A percentile compares a stretch with the other conserved stretches of the same genome.
These are phyloP conservation scores for Leishmania tarentolae DNA, from an alignment of 208 protist species.

Conservation along the genomic window DNA sequence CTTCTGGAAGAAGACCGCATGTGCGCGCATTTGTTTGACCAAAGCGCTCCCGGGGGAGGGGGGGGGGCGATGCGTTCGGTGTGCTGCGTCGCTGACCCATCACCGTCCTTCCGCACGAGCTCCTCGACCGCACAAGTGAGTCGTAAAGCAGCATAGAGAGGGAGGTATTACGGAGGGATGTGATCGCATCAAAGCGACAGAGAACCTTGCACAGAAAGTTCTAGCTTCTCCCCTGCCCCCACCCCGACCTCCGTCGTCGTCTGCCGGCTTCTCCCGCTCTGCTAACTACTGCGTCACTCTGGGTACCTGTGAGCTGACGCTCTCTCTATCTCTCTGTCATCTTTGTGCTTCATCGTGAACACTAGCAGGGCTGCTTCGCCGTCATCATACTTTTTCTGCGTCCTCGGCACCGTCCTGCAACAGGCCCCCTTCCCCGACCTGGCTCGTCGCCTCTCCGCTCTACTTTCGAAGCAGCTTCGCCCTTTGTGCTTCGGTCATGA, in stretches of 20 bases:
- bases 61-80: background rate
- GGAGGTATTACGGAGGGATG: background rate
- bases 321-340: too few relatives aligned
- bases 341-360: background rate
- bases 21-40: background rate
- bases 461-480: slow-evolving; percentile 48
- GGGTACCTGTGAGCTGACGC: background rate
- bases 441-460: background rate
- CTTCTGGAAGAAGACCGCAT: background rate
- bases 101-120: background rate
- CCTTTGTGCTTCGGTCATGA: slow-evolving; percentile 67
- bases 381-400: background rate
- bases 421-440: too few relatives aligned
- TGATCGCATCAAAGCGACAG: background rate
- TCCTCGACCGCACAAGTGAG: background rate
- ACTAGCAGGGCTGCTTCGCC: background rate
- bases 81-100: background rate
- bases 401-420: background rate
- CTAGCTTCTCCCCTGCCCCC: background rate
- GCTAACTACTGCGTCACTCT: background rate
- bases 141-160: background rate
- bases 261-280: background rate
- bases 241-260: background rate
- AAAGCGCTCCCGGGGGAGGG: background rate
- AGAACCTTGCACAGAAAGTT: background rate